Base-by-base conservation (phyloP, 140 eudicot species). In the Senecio squalidus region DNA sequence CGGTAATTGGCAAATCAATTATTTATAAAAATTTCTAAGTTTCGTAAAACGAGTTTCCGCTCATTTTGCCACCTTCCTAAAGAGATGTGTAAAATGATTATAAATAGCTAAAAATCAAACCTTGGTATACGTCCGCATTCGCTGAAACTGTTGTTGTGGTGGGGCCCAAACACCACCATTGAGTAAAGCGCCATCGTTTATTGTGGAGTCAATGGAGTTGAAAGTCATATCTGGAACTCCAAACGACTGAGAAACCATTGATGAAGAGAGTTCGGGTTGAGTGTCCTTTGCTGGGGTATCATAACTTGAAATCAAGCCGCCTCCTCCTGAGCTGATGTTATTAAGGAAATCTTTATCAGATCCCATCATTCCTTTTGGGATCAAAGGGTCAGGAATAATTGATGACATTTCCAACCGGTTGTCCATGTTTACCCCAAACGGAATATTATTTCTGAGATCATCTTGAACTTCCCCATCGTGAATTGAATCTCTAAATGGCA, bases 171-270 rank as follows among this genome's bases (percentile, higher is more conserved):
- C 76, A 23, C 86, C 78, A 41, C 73, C 41, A 52, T 86, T 86
- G 69, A 86, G 67, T 68, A 91, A 79, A 62, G 80, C 62, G 38
- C 72, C 77, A 39, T 91, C 98, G 60, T 82, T 84, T 27, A 91
- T 81, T 1, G 86, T 70, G 14, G 98, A 84, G 60, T 86, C 96
- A 33, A 83, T 80, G 20, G 98, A 91, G 54, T 91, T 91, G 56
- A 91, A 86, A 25, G 86, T 69, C 82, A 91, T 76, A 48, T 91
- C 98, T 14, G 98, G 98, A 44, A 91, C 96, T 10, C 98, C 98
- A 79, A 91, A 91, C 22, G 96, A 84, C 66, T 91, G 96, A 9
- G 94, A 78, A 20, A 86, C 94, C 83, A 91, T 83, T 3, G 98
- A 86, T 3, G 98, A 83, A n/a, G 94, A 78, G 34, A 79, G 89